Percentiles rank a stretch among this genome's conserved stretches.
These are phyloP conservation scores for Pleurotus tuoliensis DNA, from an alignment of 768 basidiomycete genomes.

Conservation along the genomic window DNA sequence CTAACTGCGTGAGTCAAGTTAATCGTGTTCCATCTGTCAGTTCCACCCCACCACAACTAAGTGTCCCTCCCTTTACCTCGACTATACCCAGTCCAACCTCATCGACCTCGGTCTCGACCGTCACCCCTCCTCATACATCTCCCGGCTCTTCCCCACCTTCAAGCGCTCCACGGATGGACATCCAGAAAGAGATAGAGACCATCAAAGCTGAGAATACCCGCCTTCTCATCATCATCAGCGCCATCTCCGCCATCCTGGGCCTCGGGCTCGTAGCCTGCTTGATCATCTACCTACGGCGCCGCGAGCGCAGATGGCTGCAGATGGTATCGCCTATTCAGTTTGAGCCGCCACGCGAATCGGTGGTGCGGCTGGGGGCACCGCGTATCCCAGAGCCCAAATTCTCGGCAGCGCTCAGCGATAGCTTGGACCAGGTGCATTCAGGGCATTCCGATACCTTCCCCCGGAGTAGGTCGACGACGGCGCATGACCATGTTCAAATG, in stretches of 20 bases:
- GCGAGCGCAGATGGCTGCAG: neutral
- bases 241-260: neutral
- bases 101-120: neutral
- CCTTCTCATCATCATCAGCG: neutral
- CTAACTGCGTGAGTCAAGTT: neutral
- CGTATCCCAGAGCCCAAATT: neutral
- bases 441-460: no score
- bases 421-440: no score
- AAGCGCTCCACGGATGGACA: neutral
- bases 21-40: neutral
- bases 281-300: neutral
- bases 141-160: neutral
- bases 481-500: no score
- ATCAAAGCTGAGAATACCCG: neutral
- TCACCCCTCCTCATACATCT: neutral
- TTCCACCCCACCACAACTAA: neutral
- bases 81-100: neutral
- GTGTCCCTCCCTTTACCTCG: neutral
- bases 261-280: neutral
- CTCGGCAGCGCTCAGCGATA: no score
- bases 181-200: neutral
- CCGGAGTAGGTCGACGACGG: no score
- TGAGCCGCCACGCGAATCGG: neutral
- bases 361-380: neutral
- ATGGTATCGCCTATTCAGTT: neutral